Evolutionary conservation across 1,284 basidiomycete genomes (phyloP).

Genomic region (Butyriboletus appendiculatus): DNA sequence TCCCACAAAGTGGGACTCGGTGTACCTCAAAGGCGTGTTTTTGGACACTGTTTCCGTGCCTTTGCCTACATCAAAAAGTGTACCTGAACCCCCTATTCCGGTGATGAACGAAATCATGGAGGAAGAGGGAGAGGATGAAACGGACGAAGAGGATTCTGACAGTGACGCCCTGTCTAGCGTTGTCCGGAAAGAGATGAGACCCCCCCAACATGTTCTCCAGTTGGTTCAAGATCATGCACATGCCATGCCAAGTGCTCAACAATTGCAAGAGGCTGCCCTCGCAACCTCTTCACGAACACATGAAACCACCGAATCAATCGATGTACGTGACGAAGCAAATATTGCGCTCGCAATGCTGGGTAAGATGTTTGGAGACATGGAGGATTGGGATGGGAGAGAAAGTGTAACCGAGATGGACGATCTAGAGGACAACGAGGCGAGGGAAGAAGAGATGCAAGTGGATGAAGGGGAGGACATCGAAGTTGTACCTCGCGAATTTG

Average conservation of each 20-base stretch:
- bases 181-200: background rate
- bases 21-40: slow-evolving; percentile 64
- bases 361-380: slow-evolving; percentile 50
- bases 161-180: background rate
- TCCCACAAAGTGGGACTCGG: slow-evolving; percentile 64
- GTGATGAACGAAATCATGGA: slow-evolving; percentile 1
- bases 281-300: background rate
- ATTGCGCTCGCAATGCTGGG: slow-evolving; percentile 50
- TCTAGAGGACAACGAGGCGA: slow-evolving; percentile 24
- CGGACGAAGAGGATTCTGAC: background rate
- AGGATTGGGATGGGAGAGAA: slow-evolving; percentile 55
- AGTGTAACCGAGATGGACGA: slow-evolving; percentile 56
- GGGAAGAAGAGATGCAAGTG: background rate
- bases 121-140: background rate
- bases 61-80: slow-evolving; percentile 19
- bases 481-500: slow-evolving; percentile 12
- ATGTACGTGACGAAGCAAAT: slow-evolving; percentile 49
- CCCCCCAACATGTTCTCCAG: background rate
- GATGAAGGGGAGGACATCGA: slow-evolving; percentile 15
- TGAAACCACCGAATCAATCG: slow-evolving; percentile 20
- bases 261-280: background rate
- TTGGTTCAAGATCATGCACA: background rate
- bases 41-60: slow-evolving; percentile 42
- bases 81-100: background rate
- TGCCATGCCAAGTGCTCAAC: background rate